Conservation (phyloP, 2,329 filamentous ascomycete species). For the Ceratocystis papillata region DNA sequence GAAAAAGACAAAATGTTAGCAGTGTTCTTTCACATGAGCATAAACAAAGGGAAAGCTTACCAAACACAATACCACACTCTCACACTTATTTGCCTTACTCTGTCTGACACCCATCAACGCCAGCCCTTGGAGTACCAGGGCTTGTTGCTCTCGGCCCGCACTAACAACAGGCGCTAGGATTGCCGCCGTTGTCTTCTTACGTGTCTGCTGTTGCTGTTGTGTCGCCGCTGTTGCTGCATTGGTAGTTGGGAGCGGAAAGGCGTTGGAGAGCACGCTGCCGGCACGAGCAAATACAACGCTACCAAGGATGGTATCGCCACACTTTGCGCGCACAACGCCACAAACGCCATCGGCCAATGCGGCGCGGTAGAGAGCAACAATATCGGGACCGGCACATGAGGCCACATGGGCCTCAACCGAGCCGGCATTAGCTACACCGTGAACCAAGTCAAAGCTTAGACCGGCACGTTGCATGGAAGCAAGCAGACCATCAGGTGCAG, state of each 20-base stretch:
- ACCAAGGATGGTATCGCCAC: slow-evolving; percentile 44
- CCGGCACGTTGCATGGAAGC: slow-evolving; percentile 61
- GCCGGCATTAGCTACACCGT: slow-evolving; percentile 65
- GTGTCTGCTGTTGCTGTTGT: too few relatives aligned
- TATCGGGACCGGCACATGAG: slow-evolving; percentile 56
- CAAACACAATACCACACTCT: slow-evolving; percentile 66
- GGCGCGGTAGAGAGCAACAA: slow-evolving; percentile 67
- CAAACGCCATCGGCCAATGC: slow-evolving; percentile 61
- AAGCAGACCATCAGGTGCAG: slow-evolving; percentile 63
- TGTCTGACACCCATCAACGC: slow-evolving; percentile 72
- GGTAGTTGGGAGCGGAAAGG: slow-evolving; percentile 25
- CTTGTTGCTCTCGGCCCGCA: slow-evolving; percentile 51
- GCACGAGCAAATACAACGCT: slow-evolving; percentile 25
- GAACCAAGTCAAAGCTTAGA: slow-evolving; percentile 72
- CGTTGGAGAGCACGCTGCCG: neutral
- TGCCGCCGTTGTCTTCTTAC: slow-evolving; percentile 44
- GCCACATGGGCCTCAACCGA: slow-evolving; percentile 61
- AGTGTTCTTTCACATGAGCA: neutral
- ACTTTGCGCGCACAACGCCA: slow-evolving; percentile 73
- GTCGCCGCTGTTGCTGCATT: neutral
- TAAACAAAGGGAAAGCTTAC: slow-evolving; percentile 41
- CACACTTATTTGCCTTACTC: slow-evolving; percentile 66
- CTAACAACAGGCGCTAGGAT: slow-evolving; percentile 72
- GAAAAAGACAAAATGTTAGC: neutral
- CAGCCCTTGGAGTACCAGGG: slow-evolving; percentile 61